phyloP scores from a whole-genome alignment of 768 basidiomycete species.

The Fistulinella prunicolor region DNA sequence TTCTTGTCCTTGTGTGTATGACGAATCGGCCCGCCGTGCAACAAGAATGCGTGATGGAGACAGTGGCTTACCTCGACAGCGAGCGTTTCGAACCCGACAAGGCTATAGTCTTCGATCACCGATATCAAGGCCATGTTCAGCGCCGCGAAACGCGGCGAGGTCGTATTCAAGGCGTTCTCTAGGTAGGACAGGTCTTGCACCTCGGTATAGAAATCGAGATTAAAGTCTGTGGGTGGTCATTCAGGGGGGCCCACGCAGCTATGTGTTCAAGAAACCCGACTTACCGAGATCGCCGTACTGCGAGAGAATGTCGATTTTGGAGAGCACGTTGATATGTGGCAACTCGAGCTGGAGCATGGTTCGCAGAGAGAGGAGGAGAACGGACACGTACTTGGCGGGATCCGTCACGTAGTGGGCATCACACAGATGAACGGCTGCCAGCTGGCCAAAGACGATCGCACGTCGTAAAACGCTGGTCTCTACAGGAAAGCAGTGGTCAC shows the following conservation, averaged over 20 bases:
- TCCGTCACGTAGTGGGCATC: constrained; percentile 98
- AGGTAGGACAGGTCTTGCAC: constrained; percentile 94
- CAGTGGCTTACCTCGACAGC: constrained; percentile 76
- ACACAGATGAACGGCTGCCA: constrained; percentile 92
- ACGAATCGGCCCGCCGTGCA: not conserved
- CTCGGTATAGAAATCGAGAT: constrained; percentile 96
- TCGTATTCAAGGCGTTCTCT: constrained; percentile 63
- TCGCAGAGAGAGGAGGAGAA: constrained; percentile 85
- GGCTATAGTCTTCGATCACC: constrained; percentile 87
- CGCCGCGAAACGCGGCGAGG: constrained; percentile 66
- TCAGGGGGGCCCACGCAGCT: constrained; percentile 1
- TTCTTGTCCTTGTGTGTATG: constrained; percentile 67
- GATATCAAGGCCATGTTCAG: constrained; percentile 90
- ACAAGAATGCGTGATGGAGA: not conserved
- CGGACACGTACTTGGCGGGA: constrained; percentile 90
- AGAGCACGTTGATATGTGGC: constrained; percentile 97
- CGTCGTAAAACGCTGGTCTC: not conserved
- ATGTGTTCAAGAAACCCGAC: constrained; percentile 15
- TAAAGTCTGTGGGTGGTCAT: constrained; percentile 70
- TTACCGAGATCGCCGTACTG: constrained; percentile 90
- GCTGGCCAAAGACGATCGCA: constrained; percentile 41
- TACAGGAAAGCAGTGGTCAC: constrained; percentile 32
- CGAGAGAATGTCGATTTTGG: constrained; percentile 89
- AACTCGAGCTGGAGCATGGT: constrained; percentile 98
- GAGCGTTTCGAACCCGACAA: constrained; percentile 95